phyloP scores from a whole-genome alignment of 2,329 filamentous ascomycete species.

The Penicillium rolfsii region DNA sequence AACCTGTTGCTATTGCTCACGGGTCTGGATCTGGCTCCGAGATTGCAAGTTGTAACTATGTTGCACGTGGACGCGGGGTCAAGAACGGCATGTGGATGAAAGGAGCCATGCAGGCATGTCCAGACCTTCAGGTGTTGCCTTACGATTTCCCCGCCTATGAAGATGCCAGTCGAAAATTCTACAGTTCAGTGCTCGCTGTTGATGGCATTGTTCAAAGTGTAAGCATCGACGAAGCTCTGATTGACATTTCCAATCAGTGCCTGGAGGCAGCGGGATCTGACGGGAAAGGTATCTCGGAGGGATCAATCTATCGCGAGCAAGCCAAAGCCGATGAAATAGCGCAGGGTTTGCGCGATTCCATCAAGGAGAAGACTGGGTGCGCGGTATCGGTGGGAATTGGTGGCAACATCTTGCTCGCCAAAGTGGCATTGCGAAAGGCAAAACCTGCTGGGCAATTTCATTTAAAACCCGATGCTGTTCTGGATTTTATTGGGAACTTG shows the following conservation, averaged over 20 bases:
- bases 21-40: slow-evolving; percentile 83
- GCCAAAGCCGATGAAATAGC: slow-evolving; percentile 75
- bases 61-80: slow-evolving; percentile 79
- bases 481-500: slow-evolving; percentile 75
- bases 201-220: slow-evolving; percentile 91
- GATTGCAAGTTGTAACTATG: slow-evolving; percentile 97
- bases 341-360: slow-evolving; percentile 64
- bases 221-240: slow-evolving; percentile 90
- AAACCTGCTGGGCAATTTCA: slow-evolving; percentile 95
- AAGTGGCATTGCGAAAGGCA: slow-evolving; percentile 84
- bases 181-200: slow-evolving; percentile 76
- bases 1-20: slow-evolving; percentile 87
- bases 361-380: slow-evolving; percentile 78
- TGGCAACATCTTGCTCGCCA: slow-evolving; percentile 85
- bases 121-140: slow-evolving; percentile 83
- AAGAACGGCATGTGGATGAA: slow-evolving; percentile 99
- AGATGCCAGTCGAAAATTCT: slow-evolving; percentile 84
- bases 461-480: slow-evolving; percentile 76
- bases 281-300: slow-evolving; percentile 67
- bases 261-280: slow-evolving; percentile 67
- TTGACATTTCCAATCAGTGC: slow-evolving; percentile 78
- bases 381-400: slow-evolving; percentile 92
- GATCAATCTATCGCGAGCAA: slow-evolving; percentile 75
- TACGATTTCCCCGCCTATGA: slow-evolving; percentile 97
- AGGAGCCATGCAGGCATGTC: slow-evolving; percentile 77